Base-by-base conservation (phyloP, 306 rosid genomes). In the Casuarina equisetifolia region DNA sequence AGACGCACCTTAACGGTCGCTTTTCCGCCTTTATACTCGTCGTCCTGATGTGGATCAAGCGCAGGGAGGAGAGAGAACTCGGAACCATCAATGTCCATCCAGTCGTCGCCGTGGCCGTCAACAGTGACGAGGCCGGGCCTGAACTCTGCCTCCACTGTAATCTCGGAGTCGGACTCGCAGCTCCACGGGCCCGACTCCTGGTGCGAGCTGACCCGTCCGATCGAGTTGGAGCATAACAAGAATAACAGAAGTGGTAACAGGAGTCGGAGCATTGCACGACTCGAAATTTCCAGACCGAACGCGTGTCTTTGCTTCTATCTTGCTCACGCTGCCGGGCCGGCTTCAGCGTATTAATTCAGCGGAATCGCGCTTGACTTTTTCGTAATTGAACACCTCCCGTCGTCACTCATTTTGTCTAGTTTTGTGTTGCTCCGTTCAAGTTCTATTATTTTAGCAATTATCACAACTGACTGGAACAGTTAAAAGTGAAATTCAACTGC, bases 81-180 rank as follows among this genome's bases (percentile, higher is more conserved):
- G 48, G 83, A 92, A 10, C 87, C 97, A 79, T 88, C 97, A 83
- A 89, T 84, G 84, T 83, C 90, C 80, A 87, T 83, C 98, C 98
- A 95, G 76, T 95, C 98, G 42, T 95, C 98, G 50, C 92, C 86
- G 67, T 87, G 97, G 40, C 97, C 98, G 15, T 95, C 98, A 12
- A 95, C 90, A 45, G 98, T 90, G 38, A 95, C 70, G 54, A 89
- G 45, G 1, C 97, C 98, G 4, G 93, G 96, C 44, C 80, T 81
- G 85, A 85, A 95, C 67, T 85, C 85, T 75, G 91, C 83, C 49
- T 77, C 81, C 20, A 92, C 84, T 73, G 83, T 92, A 86, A 85
- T 85, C 80, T 87, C 97, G 45, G 93, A 84, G 79, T 74, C 88
- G 62, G 91, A 83, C 10, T 89, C 88, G 80, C 98, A 95, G 70